Base-by-base conservation (phyloP, 805 yeast species). In the Nakazawaea peltata region DNA sequence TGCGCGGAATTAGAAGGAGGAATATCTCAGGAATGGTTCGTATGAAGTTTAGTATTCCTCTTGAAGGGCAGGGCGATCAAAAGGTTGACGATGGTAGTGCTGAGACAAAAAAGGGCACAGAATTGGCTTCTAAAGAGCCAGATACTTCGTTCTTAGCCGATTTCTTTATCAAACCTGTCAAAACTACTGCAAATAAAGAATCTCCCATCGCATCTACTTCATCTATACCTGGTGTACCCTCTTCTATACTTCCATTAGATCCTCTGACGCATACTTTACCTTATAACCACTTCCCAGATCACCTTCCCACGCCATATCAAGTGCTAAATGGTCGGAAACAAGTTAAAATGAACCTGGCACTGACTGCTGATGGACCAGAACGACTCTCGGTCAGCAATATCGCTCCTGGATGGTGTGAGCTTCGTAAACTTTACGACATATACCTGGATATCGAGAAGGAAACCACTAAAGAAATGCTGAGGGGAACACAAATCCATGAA, bases 401-500 rank as follows among this genome's bases (percentile, higher is more conserved):
- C 7, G 53, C 78, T 9, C 71, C 80, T 0, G 62, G 69, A 22
- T 81, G 86, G 83, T 82, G 92, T 59, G 90, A 82, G 51, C 54
- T 81, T 30, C 57, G 74, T 27, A 63, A 59, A 14, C 63, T 68
- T 40, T 81, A 74, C 48, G 63, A 65, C 17, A 48, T 74, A 0
- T 81, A 70, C 44, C 57, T 65, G 15, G 56, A 66, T 5, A 37
- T 32, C 7, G 54, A 51, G 2, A 46, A 46, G 2, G 50, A 45
- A 22, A 53, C 53, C 16, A 68, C 67, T 4, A 44, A 41, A 3
- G 63, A 68, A 2, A 66, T 79, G 63, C 37, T 39, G 2, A 43
- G 56, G 10, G 90, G 90, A 0, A 48, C 55, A 4, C 46, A 44
- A 21, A 58, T 59, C 4, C 88, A 81, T 51, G 48, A 50, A 19